Evolutionary conservation across 768 basidiomycete species (phyloP).

Genomic region (Trametes sanguinea): DNA sequence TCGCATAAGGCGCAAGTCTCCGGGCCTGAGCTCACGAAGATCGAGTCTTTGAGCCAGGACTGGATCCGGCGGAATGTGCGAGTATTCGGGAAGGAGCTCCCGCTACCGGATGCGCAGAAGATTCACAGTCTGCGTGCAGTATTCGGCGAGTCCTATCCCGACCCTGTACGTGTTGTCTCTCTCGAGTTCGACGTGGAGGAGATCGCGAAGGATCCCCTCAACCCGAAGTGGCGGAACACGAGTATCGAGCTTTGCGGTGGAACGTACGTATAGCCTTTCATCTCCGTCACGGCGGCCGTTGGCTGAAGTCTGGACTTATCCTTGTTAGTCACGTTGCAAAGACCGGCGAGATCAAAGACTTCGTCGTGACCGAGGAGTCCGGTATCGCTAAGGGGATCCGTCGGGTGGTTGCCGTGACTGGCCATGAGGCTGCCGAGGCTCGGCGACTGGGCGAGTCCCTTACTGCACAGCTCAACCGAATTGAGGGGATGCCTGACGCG

Average conservation of each 20-base stretch:
- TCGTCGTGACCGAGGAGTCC: constrained; percentile 92
- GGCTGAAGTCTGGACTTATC: background rate
- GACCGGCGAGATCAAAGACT: constrained; percentile 96
- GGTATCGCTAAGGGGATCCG: constrained; percentile 99
- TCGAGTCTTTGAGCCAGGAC: constrained; percentile 80
- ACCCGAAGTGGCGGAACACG: constrained; percentile 87
- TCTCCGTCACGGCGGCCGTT: background rate
- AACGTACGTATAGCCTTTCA: constrained; percentile 59
- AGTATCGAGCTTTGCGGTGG: constrained; percentile 99
- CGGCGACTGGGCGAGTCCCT: constrained; percentile 67
- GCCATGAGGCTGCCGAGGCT: constrained; percentile 87
- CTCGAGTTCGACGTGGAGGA: constrained; percentile 88
- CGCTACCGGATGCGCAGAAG: constrained; percentile 73
- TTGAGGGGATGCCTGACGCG: constrained; percentile 64
- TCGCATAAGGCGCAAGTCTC: constrained; percentile 90
- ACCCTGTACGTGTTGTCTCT: constrained; percentile 94
- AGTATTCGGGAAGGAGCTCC: constrained; percentile 87
- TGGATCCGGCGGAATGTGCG: constrained; percentile 91
- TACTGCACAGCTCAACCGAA: constrained; percentile 58
- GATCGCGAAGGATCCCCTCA: constrained; percentile 81
- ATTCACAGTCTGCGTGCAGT: constrained; percentile 96
- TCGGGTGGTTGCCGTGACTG: constrained; percentile 91
- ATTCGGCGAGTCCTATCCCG: constrained; percentile 97
- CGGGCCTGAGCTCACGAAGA: constrained; percentile 73
- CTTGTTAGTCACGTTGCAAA: constrained; percentile 80